Conservation (phyloP, 1,284 basidiomycete species). For the Rhodotorula sp. region DNA sequence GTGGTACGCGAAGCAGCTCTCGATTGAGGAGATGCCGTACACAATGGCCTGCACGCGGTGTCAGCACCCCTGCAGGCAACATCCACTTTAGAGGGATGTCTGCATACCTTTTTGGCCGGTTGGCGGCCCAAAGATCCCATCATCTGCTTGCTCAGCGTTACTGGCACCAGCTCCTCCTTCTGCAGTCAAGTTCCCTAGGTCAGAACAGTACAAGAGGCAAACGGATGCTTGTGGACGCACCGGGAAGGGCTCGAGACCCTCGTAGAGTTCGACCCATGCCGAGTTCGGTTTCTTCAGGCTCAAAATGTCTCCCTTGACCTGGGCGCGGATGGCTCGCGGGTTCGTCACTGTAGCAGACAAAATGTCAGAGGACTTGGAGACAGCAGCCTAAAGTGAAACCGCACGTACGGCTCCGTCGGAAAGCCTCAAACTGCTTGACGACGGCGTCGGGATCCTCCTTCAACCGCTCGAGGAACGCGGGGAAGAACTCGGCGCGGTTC, state of each 20-base stretch:
- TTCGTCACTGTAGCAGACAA: constrained; percentile 61
- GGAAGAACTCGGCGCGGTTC: constrained; percentile 74
- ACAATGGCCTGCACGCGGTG: constrained; percentile 64
- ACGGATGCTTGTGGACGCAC: constrained; percentile 49
- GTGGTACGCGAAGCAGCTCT: constrained; percentile 84
- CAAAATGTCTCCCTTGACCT: constrained; percentile 81
- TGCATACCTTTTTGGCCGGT: constrained; percentile 66
- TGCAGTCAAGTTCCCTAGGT: constrained; percentile 44
- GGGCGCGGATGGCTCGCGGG: constrained; percentile 77
- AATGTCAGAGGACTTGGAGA: not conserved
- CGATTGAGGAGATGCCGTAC: constrained; percentile 86
- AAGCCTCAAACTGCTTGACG: constrained; percentile 68
- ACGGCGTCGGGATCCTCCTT: constrained; percentile 72
- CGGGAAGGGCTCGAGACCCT: constrained; percentile 53
- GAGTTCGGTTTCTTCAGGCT: constrained; percentile 68
- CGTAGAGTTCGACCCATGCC: constrained; percentile 70
- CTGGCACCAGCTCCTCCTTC: constrained; percentile 62
- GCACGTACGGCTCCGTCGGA: constrained; percentile 65
- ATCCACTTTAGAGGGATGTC: not conserved
- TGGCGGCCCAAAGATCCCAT: constrained; percentile 72
- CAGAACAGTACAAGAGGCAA: too few species aligned
- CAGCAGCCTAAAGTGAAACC: too few species aligned
- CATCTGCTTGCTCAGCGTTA: constrained; percentile 67
- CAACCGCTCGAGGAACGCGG: constrained; percentile 68
- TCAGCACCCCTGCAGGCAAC: not conserved